A percentile compares a stretch with the other conserved stretches of the same genome.
Conservation (phyloP, 2,329 filamentous ascomycete genomes). For the Leptographium radiaticola region DNA sequence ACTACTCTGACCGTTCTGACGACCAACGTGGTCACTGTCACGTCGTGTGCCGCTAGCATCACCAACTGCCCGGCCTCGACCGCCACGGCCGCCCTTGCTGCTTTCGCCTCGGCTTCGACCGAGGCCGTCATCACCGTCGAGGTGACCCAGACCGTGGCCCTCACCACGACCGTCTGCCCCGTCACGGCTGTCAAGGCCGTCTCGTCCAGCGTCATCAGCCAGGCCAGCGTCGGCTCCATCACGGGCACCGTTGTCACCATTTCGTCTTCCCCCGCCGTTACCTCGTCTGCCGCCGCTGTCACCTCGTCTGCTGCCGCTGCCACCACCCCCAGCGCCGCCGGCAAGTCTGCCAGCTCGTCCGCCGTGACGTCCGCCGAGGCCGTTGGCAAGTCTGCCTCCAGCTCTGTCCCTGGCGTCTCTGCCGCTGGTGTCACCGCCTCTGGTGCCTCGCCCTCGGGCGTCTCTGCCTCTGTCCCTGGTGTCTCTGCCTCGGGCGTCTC, state of each 20-base stretch:
- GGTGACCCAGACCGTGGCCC: slow-evolving; percentile 24
- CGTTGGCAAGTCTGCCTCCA: too few relatives aligned
- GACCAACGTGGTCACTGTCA: slow-evolving; percentile 24
- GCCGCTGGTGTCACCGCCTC: too few relatives aligned
- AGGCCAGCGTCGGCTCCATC: slow-evolving; percentile 19
- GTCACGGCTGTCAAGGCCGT: slow-evolving; percentile 25
- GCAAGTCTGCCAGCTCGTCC: too few relatives aligned
- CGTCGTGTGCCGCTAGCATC: slow-evolving; percentile 14
- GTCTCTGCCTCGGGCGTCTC: too few relatives aligned
- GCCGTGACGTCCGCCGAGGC: too few relatives aligned
- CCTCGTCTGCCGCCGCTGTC: slow-evolving; percentile 15
- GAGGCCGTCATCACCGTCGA: slow-evolving; percentile 17
- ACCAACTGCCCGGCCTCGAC: slow-evolving; percentile 17
- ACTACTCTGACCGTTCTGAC: slow-evolving; percentile 28
- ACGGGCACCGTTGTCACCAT: slow-evolving; percentile 25
- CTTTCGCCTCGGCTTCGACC: slow-evolving; percentile 14
- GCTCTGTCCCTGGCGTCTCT: too few relatives aligned
- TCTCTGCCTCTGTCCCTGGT: too few relatives aligned
- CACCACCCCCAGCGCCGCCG: background rate
- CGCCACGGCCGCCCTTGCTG: slow-evolving; percentile 23
- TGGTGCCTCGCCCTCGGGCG: too few relatives aligned
- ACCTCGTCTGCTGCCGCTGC: slow-evolving; percentile 14
- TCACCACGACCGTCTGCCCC: slow-evolving; percentile 29
- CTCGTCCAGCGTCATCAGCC: slow-evolving; percentile 22
- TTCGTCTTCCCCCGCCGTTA: slow-evolving; percentile 19